phyloP scores from a whole-genome alignment of 2,329 filamentous ascomycete genomes.

The Colletotrichum tabaci region DNA sequence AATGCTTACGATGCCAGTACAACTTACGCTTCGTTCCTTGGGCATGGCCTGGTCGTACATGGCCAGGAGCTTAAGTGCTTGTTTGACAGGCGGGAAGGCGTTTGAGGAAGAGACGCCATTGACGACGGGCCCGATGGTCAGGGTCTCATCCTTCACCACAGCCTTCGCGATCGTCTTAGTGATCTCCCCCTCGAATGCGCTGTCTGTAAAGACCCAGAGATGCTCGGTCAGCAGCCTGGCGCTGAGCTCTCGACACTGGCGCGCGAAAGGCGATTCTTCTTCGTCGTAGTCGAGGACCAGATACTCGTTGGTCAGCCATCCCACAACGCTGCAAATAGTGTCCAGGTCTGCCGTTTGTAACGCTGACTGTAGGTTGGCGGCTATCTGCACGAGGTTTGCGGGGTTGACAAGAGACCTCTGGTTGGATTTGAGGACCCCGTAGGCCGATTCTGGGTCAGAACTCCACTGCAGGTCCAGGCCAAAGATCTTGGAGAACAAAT shows the following conservation, averaged over 20 bases:
- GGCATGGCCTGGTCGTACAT: conserved; percentile 77
- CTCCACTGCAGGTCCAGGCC: conserved; percentile 69
- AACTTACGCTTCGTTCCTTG: conserved; percentile 72
- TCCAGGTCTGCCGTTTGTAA: conserved; percentile 64
- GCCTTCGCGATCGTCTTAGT: conserved; percentile 68
- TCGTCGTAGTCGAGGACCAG: conserved; percentile 70
- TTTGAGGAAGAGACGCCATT: conserved; percentile 68
- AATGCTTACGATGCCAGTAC: rapidly evolving
- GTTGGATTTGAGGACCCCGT: conserved; percentile 63
- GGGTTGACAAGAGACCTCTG: conserved; percentile 68
- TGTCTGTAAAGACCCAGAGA: conserved; percentile 71
- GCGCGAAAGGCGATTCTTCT: conserved; percentile 65
- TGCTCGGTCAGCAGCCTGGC: conserved; percentile 70
- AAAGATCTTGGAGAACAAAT: conserved; percentile 70
- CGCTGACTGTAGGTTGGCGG: conserved; percentile 63
- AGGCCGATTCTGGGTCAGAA: conserved; percentile 64
- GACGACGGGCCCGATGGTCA: conserved; percentile 66
- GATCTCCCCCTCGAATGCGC: conserved; percentile 69
- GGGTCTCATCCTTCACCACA: conserved; percentile 60
- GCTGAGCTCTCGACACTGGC: conserved; percentile 70
- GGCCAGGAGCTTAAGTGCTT: conserved; percentile 70
- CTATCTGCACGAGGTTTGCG: conserved; percentile 68
- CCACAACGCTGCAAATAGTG: conserved; percentile 68
- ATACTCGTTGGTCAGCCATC: conserved; percentile 73
- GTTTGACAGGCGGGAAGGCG: conserved; percentile 71